Evolutionary conservation across 2,329 filamentous ascomycete genomes (phyloP).

Genomic region (Aspergillus flavus): DNA sequence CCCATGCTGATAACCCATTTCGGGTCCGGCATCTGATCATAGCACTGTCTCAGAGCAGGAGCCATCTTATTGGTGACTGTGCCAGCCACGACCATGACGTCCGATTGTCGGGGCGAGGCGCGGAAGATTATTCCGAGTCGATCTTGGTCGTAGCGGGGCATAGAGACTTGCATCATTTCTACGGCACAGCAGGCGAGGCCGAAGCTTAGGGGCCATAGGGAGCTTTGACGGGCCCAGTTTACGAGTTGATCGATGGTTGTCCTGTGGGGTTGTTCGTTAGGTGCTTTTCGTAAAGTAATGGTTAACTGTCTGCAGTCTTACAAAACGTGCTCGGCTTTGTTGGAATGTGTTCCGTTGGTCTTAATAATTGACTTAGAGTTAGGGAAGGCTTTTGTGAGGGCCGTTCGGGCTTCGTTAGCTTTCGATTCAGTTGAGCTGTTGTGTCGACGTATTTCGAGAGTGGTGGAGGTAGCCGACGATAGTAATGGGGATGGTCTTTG

Average conservation of each 20-base stretch:
- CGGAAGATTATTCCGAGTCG: conserved; percentile 88
- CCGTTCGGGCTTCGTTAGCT: background rate
- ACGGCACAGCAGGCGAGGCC: conserved; percentile 87
- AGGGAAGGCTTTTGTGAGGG: background rate
- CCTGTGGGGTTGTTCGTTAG: background rate
- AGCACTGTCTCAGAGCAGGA: conserved; percentile 83
- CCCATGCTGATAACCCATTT: conserved; percentile 88
- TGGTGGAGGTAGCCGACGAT: background rate
- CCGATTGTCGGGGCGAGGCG: conserved; percentile 81
- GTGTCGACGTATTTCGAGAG: background rate
- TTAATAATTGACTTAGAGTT: background rate
- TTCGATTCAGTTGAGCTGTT: background rate
- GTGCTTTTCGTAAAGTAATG: background rate
- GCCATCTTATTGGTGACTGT: conserved; percentile 97
- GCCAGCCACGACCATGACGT: conserved; percentile 92
- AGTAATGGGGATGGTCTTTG: background rate
- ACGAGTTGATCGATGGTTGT: conserved; percentile 48
- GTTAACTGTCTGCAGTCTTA: background rate
- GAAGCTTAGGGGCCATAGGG: conserved; percentile 93
- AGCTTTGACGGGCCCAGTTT: conserved; percentile 87
- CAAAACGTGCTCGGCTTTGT: background rate
- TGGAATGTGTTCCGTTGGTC: background rate
- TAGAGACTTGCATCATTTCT: conserved; percentile 94
- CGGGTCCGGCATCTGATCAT: conserved; percentile 95
- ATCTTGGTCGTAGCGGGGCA: conserved; percentile 88